A percentile compares a stretch with the other conserved stretches of the same genome.
Evolutionary conservation across 2,329 filamentous ascomycete genomes (phyloP).

Genomic region (Exophiala spinifera): DNA sequence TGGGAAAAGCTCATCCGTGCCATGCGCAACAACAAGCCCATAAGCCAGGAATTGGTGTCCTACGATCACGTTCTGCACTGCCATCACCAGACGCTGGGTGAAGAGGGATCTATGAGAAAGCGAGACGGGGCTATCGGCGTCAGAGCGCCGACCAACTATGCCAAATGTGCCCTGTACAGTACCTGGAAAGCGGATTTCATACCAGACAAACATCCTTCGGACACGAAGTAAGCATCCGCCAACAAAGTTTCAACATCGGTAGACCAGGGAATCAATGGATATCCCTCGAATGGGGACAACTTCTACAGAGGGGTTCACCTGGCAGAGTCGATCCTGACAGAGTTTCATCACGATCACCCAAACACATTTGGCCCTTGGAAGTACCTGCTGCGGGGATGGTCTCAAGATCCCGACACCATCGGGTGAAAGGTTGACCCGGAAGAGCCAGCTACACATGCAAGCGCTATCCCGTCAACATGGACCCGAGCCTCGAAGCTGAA

Average conservation of each 20-base stretch:
- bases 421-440: too few relatives aligned
- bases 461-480: too few relatives aligned
- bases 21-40: conserved; percentile 19
- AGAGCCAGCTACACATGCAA: too few relatives aligned
- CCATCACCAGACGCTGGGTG: conserved; percentile 16
- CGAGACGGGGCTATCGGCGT: conserved; percentile 20
- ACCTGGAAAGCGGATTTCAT: conserved; percentile 23
- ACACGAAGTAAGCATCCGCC: background rate
- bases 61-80: conserved; percentile 28
- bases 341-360: too few relatives aligned
- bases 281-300: background rate
- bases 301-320: too few relatives aligned
- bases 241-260: background rate
- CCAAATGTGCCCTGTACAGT: conserved; percentile 23
- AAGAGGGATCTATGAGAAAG: conserved; percentile 3
- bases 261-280: background rate
- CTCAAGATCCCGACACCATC: too few relatives aligned
- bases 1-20: conserved; percentile 25
- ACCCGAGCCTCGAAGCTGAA: too few relatives aligned
- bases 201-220: conserved; percentile 22
- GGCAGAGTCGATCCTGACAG: too few relatives aligned
- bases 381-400: too few relatives aligned
- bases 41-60: conserved; percentile 24
- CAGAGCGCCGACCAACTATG: conserved; percentile 22
- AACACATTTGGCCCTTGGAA: too few relatives aligned